Evolutionary conservation across 768 basidiomycete species (phyloP).

Genomic region (Cystobasidium onofrii): DNA sequence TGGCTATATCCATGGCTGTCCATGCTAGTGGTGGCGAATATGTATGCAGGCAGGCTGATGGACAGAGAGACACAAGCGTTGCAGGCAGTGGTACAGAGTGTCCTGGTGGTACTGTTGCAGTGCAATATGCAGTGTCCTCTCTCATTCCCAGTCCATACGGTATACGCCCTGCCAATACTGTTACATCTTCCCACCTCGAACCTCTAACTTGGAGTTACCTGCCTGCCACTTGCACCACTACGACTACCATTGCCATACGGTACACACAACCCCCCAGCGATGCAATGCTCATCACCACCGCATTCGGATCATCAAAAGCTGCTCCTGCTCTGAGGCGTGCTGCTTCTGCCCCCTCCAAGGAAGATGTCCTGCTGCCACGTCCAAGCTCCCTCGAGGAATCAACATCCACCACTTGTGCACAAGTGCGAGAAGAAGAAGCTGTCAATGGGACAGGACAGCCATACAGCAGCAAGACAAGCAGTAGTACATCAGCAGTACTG

Average conservation of each 20-base stretch:
- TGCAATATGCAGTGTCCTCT: no score
- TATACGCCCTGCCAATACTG: no score
- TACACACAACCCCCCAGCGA: background rate
- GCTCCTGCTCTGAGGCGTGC: background rate
- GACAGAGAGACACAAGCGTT: no score
- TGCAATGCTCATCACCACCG: background rate
- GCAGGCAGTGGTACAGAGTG: no score
- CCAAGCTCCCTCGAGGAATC: constrained; percentile 1
- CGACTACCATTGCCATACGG: background rate
- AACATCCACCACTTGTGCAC: constrained; percentile 1
- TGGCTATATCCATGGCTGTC: no score
- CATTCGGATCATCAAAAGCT: background rate
- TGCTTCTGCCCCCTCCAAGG: background rate
- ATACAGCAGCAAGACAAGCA: background rate
- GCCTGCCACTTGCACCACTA: background rate
- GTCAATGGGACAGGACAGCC: no score
- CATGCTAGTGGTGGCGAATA: no score
- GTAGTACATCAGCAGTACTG: background rate
- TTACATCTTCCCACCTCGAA: no score
- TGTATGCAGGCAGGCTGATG: no score
- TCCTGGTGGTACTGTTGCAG: no score
- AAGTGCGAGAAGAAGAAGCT: no score
- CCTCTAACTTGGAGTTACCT: background rate
- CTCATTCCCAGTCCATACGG: no score
- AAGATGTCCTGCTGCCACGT: background rate